These are phyloP conservation scores for Globisporangium spinosum DNA, from an alignment of 352 stramenopile genomes.

Conservation along the genomic window DNA sequence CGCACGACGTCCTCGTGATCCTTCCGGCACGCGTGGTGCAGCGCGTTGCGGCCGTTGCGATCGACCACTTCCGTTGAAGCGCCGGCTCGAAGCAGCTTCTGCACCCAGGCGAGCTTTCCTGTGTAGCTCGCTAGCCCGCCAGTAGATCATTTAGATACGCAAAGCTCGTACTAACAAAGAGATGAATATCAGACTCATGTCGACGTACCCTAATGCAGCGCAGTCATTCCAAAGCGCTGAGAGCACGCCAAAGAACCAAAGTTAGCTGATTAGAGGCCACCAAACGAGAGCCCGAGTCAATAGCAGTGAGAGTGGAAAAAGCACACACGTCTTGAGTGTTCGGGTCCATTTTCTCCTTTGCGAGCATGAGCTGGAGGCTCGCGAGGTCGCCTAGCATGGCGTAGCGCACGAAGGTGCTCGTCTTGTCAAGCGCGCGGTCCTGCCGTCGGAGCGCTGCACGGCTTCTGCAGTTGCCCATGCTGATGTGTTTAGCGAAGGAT, in stretches of 20 bases:
- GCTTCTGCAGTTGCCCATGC: slow-evolving; percentile 21
- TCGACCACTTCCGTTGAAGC: slow-evolving; percentile 34
- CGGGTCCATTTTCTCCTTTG: slow-evolving; percentile 40
- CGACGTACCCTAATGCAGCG: slow-evolving; percentile 75
- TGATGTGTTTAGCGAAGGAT: background rate
- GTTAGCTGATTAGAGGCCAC: background rate
- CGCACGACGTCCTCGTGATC: slow-evolving; percentile 58
- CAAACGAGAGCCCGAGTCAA: background rate
- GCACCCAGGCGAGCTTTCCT: slow-evolving; percentile 44
- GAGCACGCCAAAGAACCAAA: background rate
- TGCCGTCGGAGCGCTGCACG: slow-evolving; percentile 22
- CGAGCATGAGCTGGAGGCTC: slow-evolving; percentile 47
- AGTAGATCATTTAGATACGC: too few relatives aligned
- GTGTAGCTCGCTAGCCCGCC: slow-evolving; percentile 30
- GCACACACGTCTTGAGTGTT: slow-evolving; percentile 53
- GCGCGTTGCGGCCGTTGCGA: slow-evolving; percentile 55
- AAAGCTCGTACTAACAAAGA: too few relatives aligned
- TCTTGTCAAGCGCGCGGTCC: slow-evolving; percentile 33
- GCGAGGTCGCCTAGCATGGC: slow-evolving; percentile 49
- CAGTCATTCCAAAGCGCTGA: slow-evolving; percentile 79
- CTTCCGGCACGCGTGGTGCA: slow-evolving; percentile 72
- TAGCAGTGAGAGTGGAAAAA: background rate
- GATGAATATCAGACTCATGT: background rate
- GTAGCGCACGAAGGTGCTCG: slow-evolving; percentile 49
- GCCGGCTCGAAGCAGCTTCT: slow-evolving; percentile 49